A percentile compares a stretch with the other conserved stretches of the same genome.
Evolutionary conservation across 2,329 filamentous ascomycete species (phyloP).

Genomic region (Coniochaeta sp.): DNA sequence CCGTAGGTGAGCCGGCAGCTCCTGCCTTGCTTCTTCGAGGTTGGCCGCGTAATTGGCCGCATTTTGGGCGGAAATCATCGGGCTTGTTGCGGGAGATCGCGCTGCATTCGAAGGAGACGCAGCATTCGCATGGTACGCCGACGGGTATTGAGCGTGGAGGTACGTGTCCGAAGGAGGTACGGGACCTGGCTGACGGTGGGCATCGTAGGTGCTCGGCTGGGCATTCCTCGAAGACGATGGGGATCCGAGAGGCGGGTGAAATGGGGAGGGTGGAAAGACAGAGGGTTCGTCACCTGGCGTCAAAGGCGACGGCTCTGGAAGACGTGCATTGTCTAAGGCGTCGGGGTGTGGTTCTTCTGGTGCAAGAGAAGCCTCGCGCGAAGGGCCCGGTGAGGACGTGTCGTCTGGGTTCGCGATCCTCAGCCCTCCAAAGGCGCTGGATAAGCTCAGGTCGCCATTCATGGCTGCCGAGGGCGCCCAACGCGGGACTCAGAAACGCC

Average conservation of each 20-base stretch:
- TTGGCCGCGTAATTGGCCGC: not conserved
- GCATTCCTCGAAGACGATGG: constrained; percentile 16
- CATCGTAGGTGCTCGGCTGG: constrained; percentile 17
- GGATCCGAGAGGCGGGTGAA: constrained; percentile 3
- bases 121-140: not conserved
- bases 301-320: not conserved
- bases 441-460: constrained; percentile 89
- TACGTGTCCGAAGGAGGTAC: not conserved
- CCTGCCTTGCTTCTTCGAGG: not conserved
- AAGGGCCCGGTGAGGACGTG: constrained; percentile 32
- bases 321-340: not conserved
- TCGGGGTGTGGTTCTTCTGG: constrained; percentile 18
- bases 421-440: constrained; percentile 84
- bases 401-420: constrained; percentile 96
- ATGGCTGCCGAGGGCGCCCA: constrained; percentile 40
- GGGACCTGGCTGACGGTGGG: not conserved
- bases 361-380: constrained; percentile 22
- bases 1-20: constrained; percentile 30
- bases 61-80: not conserved
- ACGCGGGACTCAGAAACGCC: not conserved
- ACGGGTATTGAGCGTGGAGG: not conserved
- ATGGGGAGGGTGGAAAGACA: constrained; percentile 4
- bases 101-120: constrained; percentile 8
- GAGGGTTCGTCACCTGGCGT: not conserved
- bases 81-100: constrained; percentile 7